phyloP scores from a whole-genome alignment of 2,329 filamentous ascomycete species.

The Chrysosporium queenslandicum region DNA sequence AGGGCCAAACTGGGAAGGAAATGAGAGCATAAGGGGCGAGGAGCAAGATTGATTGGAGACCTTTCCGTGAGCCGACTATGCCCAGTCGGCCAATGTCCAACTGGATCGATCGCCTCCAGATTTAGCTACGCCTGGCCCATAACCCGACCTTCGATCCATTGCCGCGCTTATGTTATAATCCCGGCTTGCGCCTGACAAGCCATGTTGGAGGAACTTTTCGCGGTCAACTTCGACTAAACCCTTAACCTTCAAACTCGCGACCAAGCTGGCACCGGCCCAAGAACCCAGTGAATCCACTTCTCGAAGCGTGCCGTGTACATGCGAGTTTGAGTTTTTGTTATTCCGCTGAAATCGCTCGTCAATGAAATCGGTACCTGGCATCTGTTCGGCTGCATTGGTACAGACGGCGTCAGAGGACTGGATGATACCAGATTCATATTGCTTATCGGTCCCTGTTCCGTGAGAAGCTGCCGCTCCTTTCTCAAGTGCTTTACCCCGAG shows the following conservation, averaged over 20 bases:
- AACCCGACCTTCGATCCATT: slow-evolving; percentile 32
- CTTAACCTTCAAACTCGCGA: slow-evolving; percentile 49
- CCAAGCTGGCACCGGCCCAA: slow-evolving; percentile 55
- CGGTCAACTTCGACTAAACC: slow-evolving; percentile 55
- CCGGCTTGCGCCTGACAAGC: slow-evolving; percentile 38
- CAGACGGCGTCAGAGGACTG: neutral
- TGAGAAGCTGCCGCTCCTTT: slow-evolving; percentile 29
- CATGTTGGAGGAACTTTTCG: slow-evolving; percentile 50
- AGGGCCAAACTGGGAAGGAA: too few species aligned
- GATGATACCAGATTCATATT: neutral
- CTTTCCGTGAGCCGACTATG: slow-evolving; percentile 4
- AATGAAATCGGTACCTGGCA: slow-evolving; percentile 37
- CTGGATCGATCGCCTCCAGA: slow-evolving; percentile 39
- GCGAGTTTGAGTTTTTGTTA: slow-evolving; percentile 28
- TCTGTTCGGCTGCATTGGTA: neutral
- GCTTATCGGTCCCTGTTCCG: neutral
- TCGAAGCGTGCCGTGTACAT: slow-evolving; percentile 31
- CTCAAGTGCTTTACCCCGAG: slow-evolving; percentile 58
- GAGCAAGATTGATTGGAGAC: neutral
- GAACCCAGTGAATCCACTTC: slow-evolving; percentile 52
- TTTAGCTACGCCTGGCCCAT: slow-evolving; percentile 22
- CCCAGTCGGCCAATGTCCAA: slow-evolving; percentile 42
- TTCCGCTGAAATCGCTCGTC: slow-evolving; percentile 32
- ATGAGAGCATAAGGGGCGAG: neutral
- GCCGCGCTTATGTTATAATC: slow-evolving; percentile 31